A percentile compares a stretch with the other conserved stretches of the same genome.
Evolutionary conservation across 2,329 filamentous ascomycete species (phyloP).

Genomic region (Chrysoporthe deuterocubensis): DNA sequence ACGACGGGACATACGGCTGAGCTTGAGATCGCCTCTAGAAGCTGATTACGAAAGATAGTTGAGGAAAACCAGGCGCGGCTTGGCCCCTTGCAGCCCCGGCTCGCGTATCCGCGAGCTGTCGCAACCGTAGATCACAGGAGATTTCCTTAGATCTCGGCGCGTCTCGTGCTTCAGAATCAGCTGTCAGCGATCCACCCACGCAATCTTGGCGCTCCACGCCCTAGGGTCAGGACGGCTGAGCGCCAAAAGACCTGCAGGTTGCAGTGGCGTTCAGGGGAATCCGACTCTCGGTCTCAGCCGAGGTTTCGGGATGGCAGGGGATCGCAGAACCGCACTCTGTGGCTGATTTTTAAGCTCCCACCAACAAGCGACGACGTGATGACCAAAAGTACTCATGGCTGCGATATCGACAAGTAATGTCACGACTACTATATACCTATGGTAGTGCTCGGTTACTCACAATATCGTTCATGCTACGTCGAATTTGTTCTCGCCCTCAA

Average conservation of each 20-base stretch:
- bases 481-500: too few species aligned
- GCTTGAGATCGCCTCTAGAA: not conserved
- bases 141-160: not conserved
- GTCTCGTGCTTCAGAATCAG: not conserved
- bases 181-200: not conserved
- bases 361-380: not conserved
- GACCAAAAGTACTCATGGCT: not conserved
- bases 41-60: not conserved
- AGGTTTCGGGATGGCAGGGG: slow-evolving; percentile 18
- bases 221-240: not conserved
- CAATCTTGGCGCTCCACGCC: not conserved
- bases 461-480: not conserved
- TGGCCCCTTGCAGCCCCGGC: not conserved
- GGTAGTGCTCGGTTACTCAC: not conserved
- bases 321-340: not conserved
- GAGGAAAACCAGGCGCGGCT: not conserved
- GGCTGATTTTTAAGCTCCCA: not conserved
- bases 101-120: not conserved
- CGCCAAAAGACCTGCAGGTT: not conserved
- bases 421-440: not conserved
- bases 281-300: slow-evolving; percentile 5
- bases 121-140: not conserved
- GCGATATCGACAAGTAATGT: not conserved
- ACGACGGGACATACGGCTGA: not conserved
- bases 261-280: not conserved